Conservation (phyloP, 2,329 filamentous ascomycete species). For the Fusarium stilboides region DNA sequence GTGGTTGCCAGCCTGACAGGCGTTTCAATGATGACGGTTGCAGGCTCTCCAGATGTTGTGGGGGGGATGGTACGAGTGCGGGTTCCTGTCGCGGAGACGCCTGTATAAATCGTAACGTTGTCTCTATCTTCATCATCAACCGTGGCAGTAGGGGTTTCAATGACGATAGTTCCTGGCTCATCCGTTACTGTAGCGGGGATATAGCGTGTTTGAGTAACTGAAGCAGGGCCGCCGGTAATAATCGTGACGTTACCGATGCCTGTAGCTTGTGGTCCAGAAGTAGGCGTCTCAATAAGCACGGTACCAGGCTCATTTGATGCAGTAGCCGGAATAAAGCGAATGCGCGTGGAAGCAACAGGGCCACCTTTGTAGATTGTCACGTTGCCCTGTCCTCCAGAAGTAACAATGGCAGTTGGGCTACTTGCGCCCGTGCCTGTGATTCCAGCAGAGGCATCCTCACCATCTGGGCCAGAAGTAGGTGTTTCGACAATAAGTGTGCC, state of each 20-base stretch:
- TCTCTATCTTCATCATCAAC: neutral
- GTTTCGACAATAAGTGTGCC: slow-evolving; percentile 19
- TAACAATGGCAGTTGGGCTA: neutral
- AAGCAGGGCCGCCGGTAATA: slow-evolving; percentile 8
- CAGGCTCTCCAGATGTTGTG: slow-evolving; percentile 10
- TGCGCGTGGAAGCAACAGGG: neutral
- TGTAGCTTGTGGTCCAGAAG: slow-evolving; percentile 8
- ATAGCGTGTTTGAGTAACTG: slow-evolving; percentile 12
- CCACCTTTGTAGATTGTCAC: slow-evolving; percentile 26
- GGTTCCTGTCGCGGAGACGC: neutral
- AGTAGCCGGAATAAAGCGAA: slow-evolving; percentile 13
- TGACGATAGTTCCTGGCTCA: slow-evolving; percentile 18
- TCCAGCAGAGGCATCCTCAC: neutral
- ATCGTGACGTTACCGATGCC: slow-evolving; percentile 19
- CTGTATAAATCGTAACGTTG: slow-evolving; percentile 10
- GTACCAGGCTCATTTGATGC: slow-evolving; percentile 9
- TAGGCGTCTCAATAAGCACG: slow-evolving; percentile 29
- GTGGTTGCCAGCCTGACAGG: neutral
- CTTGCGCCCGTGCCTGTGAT: neutral
- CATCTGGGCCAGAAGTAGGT: neutral
- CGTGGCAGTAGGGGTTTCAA: slow-evolving; percentile 2
- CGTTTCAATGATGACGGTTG: slow-evolving; percentile 18
- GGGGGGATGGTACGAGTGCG: slow-evolving; percentile 10
- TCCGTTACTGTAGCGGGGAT: slow-evolving; percentile 3
- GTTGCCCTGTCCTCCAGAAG: neutral